Evolutionary conservation across 768 basidiomycete genomes (phyloP), one percentile per base, ranked within the genome.

Genomic region (Candolleomyces aberdarensis): DNA sequence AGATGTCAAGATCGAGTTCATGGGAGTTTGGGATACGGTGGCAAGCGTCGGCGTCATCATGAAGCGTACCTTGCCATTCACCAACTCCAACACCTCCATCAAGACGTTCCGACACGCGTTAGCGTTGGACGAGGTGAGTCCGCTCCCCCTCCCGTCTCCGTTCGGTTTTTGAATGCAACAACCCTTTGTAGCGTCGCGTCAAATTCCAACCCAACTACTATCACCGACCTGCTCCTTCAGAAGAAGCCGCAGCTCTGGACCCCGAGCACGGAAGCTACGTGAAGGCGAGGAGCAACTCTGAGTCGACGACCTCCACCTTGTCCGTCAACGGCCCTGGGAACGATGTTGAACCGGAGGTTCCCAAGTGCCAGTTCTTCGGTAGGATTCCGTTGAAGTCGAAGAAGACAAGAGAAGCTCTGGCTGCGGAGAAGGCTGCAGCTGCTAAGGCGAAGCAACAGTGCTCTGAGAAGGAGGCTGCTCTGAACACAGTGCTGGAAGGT

Each of bases 11-110:
- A 79, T 93, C n/a, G 88, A 92, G 14, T 93, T 93, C 57, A 71
- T 94, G 53, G 92, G 92, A 1, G 85, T 91, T 50, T 93, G 90
- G 91, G 91, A 94, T 61, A 94, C 91, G 0, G 91, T 94, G 3
- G 77, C 86, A 8, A 88, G 88, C 57, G 90, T 91, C 20, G 92
- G 92, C 0, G 65, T 88, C 0, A 59, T 93, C n/a, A 74, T 78
- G 73, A 75, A 80, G 3, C 78, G 81, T 6, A 80, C 76, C 1
- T 74, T 93, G 26, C 92, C 92, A 0, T 93, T 91, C 64, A 85
- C 87, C 1, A 77, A 77, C 49, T 78, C 81, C n/a, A 89, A 91
- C 66, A 76, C 72, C 20, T 78, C 80, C 13, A 87, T 93, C 69
- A 85, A 79, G 74, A 82, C 80, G 3, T 92, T 93, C 71, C 79